Percentiles rank a stretch among this genome's conserved stretches.
These are phyloP conservation scores for Colletotrichum sp. DNA, from an alignment of 2,329 filamentous ascomycete species.

Conservation along the genomic window DNA sequence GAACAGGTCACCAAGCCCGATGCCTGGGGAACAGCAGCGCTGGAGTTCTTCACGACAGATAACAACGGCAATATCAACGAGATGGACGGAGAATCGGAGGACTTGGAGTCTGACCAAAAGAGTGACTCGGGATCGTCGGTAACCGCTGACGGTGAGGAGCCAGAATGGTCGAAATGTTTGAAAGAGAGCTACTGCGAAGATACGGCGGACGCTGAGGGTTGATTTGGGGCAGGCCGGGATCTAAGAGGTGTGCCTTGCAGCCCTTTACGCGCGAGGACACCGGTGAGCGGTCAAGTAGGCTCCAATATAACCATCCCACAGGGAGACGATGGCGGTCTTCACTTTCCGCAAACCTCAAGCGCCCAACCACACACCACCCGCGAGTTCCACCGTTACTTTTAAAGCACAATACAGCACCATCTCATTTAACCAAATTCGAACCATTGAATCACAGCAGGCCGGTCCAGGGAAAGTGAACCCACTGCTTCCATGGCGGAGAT, in stretches of 20 bases:
- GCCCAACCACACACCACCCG: too few species aligned
- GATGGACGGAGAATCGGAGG: neutral
- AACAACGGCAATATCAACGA: neutral
- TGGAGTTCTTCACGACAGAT: neutral
- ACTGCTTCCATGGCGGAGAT: too few species aligned
- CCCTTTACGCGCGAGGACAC: too few species aligned
- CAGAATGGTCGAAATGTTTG: neutral
- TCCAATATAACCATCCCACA: too few species aligned
- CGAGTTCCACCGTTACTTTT: too few species aligned
- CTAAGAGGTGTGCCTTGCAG: fast-evolving
- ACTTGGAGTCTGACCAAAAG: neutral
- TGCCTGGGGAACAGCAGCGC: neutral
- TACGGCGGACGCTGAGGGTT: neutral
- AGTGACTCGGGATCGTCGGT: neutral
- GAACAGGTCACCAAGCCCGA: neutral
- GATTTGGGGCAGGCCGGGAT: neutral
- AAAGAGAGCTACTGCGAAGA: neutral
- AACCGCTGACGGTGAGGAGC: neutral
- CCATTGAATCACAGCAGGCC: too few species aligned
- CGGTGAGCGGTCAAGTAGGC: too few species aligned
- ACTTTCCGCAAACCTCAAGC: too few species aligned
- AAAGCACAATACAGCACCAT: too few species aligned
- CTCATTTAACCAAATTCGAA: too few species aligned
- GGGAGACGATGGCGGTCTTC: too few species aligned
- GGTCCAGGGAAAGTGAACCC: too few species aligned